Conservation (phyloP, 129 eudicot species). For the Flaveria brownii region DNA sequence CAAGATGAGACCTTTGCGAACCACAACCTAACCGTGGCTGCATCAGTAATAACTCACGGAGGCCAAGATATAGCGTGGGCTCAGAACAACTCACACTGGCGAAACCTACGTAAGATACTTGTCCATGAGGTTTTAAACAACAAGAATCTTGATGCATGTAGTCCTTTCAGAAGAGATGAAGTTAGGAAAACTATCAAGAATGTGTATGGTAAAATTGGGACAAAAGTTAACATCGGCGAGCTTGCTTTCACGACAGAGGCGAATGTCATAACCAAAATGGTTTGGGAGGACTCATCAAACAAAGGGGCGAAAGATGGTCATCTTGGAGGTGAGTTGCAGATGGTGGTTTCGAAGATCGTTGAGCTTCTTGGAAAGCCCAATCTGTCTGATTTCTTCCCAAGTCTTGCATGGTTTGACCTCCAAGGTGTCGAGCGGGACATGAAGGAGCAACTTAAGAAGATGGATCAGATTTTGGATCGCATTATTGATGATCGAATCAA, state of each 20-base stretch:
- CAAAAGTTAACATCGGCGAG: slow-evolving; percentile 39
- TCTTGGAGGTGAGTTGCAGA: slow-evolving; percentile 39
- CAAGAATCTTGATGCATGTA: slow-evolving; percentile 1
- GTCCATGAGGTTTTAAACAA: slow-evolving; percentile 6
- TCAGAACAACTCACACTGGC: background rate
- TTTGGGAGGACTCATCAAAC: slow-evolving; percentile 46
- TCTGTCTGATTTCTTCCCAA: slow-evolving; percentile 46
- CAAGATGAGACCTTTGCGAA: slow-evolving; percentile 25
- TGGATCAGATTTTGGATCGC: slow-evolving; percentile 43
- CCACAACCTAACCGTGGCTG: background rate
- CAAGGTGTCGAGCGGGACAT: slow-evolving; percentile 51
- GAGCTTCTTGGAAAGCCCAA: slow-evolving; percentile 41
- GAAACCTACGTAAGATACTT: background rate
- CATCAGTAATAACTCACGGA: background rate
- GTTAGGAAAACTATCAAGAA: slow-evolving; percentile 17
- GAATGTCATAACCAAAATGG: slow-evolving; percentile 48
- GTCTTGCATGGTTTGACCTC: slow-evolving; percentile 45
- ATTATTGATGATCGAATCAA: slow-evolving; percentile 38
- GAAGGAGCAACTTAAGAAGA: slow-evolving; percentile 29
- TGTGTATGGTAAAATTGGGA: slow-evolving; percentile 32
- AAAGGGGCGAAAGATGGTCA: slow-evolving; percentile 21
- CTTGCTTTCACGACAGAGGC: slow-evolving; percentile 35
- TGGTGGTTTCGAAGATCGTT: slow-evolving; percentile 23
- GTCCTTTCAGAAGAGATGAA: slow-evolving; percentile 7
- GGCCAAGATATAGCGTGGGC: slow-evolving; percentile 9